These are phyloP conservation scores for Dendrobium catenatum DNA, from an alignment of 106 monocot species.

Conservation along the genomic window DNA sequence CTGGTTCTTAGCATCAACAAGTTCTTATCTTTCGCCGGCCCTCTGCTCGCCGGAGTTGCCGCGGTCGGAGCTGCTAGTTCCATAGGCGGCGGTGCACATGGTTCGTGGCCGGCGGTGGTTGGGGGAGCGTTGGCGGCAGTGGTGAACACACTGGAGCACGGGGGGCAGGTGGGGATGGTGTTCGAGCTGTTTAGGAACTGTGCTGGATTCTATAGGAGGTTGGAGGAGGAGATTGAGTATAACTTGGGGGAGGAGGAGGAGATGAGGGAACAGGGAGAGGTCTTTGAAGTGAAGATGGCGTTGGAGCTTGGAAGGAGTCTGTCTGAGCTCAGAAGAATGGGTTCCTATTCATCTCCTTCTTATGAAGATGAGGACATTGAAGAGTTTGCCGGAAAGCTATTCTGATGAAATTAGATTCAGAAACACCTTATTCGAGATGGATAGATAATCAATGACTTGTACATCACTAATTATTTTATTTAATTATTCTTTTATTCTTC, in stretches of 20 bases:
- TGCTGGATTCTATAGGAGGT: constrained; percentile 18
- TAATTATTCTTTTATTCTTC: no score
- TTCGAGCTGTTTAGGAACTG: constrained; percentile 35
- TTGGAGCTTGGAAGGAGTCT: constrained; percentile 65
- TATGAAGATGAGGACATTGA: constrained; percentile 19
- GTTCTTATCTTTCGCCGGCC: constrained; percentile 48
- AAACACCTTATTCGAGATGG: no score
- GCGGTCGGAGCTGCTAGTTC: constrained; percentile 21
- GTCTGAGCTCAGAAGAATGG: constrained; percentile 40
- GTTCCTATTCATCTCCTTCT: constrained; percentile 12
- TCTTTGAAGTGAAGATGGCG: constrained; percentile 61
- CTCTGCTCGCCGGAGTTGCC: constrained; percentile 47
- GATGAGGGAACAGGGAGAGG: constrained; percentile 59
- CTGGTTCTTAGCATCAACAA: constrained; percentile 45
- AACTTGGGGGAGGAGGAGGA: constrained; percentile 31
- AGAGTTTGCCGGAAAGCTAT: constrained; percentile 71
- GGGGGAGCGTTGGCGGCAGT: constrained; percentile 51
- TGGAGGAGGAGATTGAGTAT: constrained; percentile 47
- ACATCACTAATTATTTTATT: no score
- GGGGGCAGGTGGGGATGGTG: constrained; percentile 35
- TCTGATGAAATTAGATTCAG: constrained; percentile 19
- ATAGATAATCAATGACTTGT: no score
- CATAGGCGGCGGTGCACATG: constrained; percentile 13
- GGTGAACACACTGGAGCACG: constrained; percentile 25
- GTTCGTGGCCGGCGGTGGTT: constrained; percentile 5